A percentile compares a stretch with the other conserved stretches of the same genome.
Evolutionary conservation across 164 flowering plant species (phyloP).

Genomic region (Aristolochia californica): DNA sequence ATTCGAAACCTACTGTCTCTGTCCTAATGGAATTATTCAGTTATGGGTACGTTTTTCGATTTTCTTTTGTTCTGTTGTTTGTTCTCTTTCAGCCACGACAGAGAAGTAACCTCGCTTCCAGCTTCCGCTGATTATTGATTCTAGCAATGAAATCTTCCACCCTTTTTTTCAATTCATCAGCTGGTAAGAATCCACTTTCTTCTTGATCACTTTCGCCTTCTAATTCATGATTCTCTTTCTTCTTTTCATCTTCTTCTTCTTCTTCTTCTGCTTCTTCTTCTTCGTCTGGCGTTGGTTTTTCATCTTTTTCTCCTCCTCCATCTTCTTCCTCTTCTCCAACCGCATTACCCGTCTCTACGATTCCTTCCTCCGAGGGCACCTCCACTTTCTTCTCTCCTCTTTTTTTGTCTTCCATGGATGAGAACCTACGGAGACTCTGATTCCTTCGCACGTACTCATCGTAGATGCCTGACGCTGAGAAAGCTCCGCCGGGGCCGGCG

Average conservation of each 20-base stretch:
- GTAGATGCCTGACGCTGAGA: constrained; percentile 18
- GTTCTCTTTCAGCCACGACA: constrained; percentile 8
- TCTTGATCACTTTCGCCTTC: constrained; percentile 18
- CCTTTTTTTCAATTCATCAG: constrained; percentile 43
- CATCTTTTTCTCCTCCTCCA: too few species aligned
- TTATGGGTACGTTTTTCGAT: not conserved
- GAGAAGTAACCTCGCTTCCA: constrained; percentile 31
- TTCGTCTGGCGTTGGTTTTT: not conserved
- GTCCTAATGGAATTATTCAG: not conserved
- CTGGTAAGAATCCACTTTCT: constrained; percentile 18
- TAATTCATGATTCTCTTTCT: constrained; percentile 1
- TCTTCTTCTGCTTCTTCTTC: constrained; percentile 6
- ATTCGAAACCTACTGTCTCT: not conserved
- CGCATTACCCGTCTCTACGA: constrained; percentile 1
- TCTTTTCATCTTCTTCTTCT: constrained; percentile 2
- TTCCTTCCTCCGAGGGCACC: constrained; percentile 1
- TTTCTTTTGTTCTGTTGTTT: not conserved
- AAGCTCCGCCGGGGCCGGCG: constrained; percentile 17
- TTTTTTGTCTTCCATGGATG: constrained; percentile 9
- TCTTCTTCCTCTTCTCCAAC: not conserved
- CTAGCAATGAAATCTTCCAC: constrained; percentile 67
- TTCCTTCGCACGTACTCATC: constrained; percentile 27
- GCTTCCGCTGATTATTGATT: constrained; percentile 43
- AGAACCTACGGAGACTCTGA: constrained; percentile 8
- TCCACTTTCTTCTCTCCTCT: constrained; percentile 8